These are phyloP conservation scores for Arabidopsis hybrid DNA, from an alignment of 441 rosid species.

Conservation along the genomic window DNA sequence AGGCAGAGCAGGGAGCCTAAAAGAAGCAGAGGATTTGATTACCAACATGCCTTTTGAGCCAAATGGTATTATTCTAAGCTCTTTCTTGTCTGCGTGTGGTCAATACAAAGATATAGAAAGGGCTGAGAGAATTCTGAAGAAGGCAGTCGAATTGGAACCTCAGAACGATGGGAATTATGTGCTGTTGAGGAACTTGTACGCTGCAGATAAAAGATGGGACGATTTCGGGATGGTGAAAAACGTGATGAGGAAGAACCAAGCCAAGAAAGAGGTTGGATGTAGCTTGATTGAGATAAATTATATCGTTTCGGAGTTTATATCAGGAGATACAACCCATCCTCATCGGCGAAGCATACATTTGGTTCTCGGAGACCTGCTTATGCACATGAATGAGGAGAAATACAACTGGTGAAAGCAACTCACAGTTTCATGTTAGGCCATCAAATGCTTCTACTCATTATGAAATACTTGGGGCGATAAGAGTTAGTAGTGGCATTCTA, in stretches of 20 bases:
- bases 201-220: conserved; percentile 58
- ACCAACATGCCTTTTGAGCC: conserved; percentile 56
- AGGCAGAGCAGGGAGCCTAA: conserved; percentile 58
- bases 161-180: conserved; percentile 58
- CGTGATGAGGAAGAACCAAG: conserved; percentile 56
- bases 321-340: conserved; percentile 55
- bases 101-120: conserved; percentile 50
- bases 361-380: conserved; percentile 48
- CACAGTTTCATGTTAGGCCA: background rate
- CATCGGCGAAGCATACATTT: conserved; percentile 39
- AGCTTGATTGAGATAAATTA: conserved; percentile 58
- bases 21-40: conserved; percentile 61
- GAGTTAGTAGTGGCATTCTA: conserved; percentile 7
- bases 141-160: conserved; percentile 49
- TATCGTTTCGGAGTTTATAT: conserved; percentile 54
- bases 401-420: conserved; percentile 23
- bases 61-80: conserved; percentile 58
- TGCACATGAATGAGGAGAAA: conserved; percentile 53
- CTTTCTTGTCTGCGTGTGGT: conserved; percentile 62
- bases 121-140: conserved; percentile 52
- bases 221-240: conserved; percentile 52
- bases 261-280: conserved; percentile 61
- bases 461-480: background rate
- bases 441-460: background rate
- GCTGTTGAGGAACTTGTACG: conserved; percentile 59